phyloP scores from a whole-genome alignment of 306 rosid species.

The peach (Prunus persica) region DNA sequence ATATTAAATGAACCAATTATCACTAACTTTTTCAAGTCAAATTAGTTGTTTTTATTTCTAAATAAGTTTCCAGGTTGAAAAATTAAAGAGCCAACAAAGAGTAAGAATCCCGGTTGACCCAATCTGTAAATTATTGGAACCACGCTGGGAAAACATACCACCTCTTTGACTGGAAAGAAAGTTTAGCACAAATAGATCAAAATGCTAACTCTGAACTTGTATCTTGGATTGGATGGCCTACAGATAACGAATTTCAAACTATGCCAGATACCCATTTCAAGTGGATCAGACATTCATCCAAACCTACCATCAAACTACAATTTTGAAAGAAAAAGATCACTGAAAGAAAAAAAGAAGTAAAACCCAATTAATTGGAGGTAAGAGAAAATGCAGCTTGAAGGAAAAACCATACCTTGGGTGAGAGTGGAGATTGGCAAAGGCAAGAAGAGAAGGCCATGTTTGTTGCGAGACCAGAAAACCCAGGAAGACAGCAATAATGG shows the following conservation, averaged over 20 bases:
- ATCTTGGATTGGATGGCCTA: neutral
- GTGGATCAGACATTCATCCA: constrained; percentile 20
- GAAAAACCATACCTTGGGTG: constrained; percentile 51
- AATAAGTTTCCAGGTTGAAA: neutral
- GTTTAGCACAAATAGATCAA: neutral
- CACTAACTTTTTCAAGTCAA: neutral
- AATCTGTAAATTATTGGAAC: neutral
- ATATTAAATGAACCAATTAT: neutral
- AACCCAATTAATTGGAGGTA: neutral
- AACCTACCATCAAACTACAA: neutral
- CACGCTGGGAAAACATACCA: neutral
- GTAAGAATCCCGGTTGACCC: neutral
- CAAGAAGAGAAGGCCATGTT: constrained; percentile 53
- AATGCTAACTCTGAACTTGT: neutral
- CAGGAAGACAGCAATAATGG: constrained; percentile 34
- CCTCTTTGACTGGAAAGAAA: neutral
- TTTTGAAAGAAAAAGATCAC: neutral
- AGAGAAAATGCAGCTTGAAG: constrained; percentile 2
- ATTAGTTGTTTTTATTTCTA: neutral
- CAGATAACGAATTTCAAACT: constrained; percentile 10
- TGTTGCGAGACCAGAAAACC: constrained; percentile 32
- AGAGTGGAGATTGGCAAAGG: constrained; percentile 42
- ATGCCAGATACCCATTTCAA: constrained; percentile 19
- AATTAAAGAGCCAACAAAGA: neutral
- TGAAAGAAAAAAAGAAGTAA: neutral